A percentile compares a stretch with the other conserved stretches of the same genome.
phyloP scores from a whole-genome alignment of 2,329 filamentous ascomycete genomes.

The Periconia digitata region DNA sequence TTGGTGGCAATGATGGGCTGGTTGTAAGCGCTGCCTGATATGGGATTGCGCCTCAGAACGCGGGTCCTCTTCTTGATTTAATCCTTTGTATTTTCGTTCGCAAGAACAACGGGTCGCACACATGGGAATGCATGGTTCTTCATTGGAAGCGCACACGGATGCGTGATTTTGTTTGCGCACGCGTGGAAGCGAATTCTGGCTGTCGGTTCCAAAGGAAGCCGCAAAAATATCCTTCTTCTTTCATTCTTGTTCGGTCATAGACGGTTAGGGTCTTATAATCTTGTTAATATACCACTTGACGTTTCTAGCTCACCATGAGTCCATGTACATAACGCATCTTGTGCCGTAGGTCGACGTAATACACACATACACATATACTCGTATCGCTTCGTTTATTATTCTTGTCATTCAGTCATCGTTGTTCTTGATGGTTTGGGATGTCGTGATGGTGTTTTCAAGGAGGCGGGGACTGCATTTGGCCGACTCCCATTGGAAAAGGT shows the following conservation, averaged over 20 bases:
- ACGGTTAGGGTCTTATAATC: background rate
- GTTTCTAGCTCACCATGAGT: background rate
- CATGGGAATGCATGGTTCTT: background rate
- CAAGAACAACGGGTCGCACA: background rate
- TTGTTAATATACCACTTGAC: conserved; percentile 1
- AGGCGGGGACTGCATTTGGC: background rate
- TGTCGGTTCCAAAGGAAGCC: background rate
- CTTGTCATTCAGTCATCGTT: no score
- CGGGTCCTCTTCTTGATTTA: no score
- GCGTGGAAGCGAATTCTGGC: no score
- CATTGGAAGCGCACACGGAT: background rate
- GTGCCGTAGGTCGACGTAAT: background rate
- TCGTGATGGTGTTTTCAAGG: no score
- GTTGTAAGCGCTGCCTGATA: background rate
- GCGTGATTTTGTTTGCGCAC: background rate
- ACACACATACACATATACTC: no score
- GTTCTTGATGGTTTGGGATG: no score
- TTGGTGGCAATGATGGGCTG: background rate
- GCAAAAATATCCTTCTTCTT: background rate
- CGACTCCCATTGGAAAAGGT: background rate
- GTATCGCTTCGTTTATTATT: no score
- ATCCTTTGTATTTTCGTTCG: no score
- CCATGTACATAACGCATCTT: background rate
- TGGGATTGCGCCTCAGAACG: no score
- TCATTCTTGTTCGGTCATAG: background rate